Base-by-base conservation (phyloP, 768 basidiomycete species). In the Boletus patriciae region DNA sequence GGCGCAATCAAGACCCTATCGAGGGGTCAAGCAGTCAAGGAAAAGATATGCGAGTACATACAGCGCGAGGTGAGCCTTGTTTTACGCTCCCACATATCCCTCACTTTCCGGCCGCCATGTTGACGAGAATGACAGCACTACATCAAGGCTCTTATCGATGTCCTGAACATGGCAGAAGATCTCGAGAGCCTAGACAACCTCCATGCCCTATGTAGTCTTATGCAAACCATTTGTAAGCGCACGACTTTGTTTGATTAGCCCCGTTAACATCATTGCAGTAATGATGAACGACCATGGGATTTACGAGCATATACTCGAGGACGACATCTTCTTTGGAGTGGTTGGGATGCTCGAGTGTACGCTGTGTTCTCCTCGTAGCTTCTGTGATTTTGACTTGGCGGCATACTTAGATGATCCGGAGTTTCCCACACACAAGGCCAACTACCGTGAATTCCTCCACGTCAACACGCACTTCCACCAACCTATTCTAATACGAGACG, bases 311-410 rank as follows among this genome's bases (percentile, higher is more conserved):
- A 89, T 99, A 61, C 81, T 98, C 38, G 88, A 92, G 54, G 95
- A 98, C 66, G 90, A 94, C 37, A 76, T 94, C 51, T 98, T 97
- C 74, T 83, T 90, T 61, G 94, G 92, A 47, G 91, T 98, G 46
- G 85, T 95, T 41, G 94, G 95, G 45, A 96, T 98, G 80, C 85
- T 99, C 60, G 97, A 99, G 80, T 99, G 95, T 96, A 60, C 55
- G 92, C 75, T 12, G n/a, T 33, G 62, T 25, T 54, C 42, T 52
- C 23, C 33, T 52, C n/a, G 42, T 54, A 15, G 13, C 6, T 55
- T 50, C 37, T 41, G 43, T 47, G 50, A 55, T 55, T 50, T 40
- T 59, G 47, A 66, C 63, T 58, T 62, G 53, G 61, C 21, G 47
- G 56, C 25, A 56, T 38, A 25, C 25, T 25, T 25, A 97, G 95